Base-by-base conservation (phyloP, 2,329 filamentous ascomycete species). In the Polytolypa hystricis region DNA sequence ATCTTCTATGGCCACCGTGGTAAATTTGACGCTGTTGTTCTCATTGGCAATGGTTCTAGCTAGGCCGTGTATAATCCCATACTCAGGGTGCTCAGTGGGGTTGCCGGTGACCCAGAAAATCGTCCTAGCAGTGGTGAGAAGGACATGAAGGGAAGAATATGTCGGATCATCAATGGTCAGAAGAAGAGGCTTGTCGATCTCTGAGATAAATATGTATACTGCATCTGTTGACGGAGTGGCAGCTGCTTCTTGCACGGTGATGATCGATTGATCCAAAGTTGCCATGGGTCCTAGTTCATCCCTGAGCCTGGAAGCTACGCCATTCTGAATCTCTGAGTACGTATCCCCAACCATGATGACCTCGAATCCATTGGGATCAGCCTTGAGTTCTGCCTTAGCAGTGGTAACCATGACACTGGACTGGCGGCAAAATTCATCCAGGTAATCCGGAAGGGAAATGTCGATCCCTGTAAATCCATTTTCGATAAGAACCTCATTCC, bases 101-200 rank as follows among this genome's bases (percentile, higher is more conserved):
- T 40, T 15, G 5, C 21, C 6, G 9, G 56, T 60, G 14, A 61
- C 39, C 58, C 58, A 61, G 4, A 61, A 40, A 6, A 61, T 37
- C 1, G 42, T 40, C 31, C 38, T 40, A 36, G 36, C 40, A 5
- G 37, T 47, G 10, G 47, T 39, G 21, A 57, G 39, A 4, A 55
- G 25, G 9, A 46, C 44, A 5, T 47, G 49, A 29, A 56, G 38
- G 5, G 33, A 39, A 5, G 41, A 44, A 38, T 53, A 52, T 34
- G 46, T 45, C n/a, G 33, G 35, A 2, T 46, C 41, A 7, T 40
- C 43, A 19, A 51, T 44, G 7, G 38, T 33, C 14, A 34, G 30
- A 6, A 50, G 41, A 26, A 47, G 33, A 8, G 48, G 42, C 2
- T 36, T 28, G 8, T 39, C 38, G 8, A 43, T 23, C 29, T 50